Conservation (phyloP, 73 alveolate species). For the Effrenium voratum region DNA sequence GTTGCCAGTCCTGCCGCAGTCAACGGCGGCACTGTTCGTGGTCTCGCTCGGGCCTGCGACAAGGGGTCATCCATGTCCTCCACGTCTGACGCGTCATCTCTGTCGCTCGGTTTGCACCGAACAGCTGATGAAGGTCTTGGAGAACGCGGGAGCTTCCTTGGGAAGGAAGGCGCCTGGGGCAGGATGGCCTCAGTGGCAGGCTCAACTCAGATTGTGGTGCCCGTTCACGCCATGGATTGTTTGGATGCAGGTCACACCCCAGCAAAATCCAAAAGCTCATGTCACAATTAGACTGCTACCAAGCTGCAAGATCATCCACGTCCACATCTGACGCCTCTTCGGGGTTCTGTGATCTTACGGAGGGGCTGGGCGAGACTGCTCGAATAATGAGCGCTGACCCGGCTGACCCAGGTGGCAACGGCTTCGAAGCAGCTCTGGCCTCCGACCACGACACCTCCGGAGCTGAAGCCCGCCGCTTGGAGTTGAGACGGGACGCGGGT, state of each 20-base stretch:
- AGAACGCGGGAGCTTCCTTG: conserved; percentile 16
- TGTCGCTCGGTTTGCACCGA: neutral
- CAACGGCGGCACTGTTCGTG: conserved; percentile 66
- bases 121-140: neutral
- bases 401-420: conserved; percentile 23
- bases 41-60: conserved; percentile 36
- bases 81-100: neutral
- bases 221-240: too few relatives aligned
- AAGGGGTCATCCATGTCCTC: conserved; percentile 24
- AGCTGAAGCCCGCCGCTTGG: conserved; percentile 42
- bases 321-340: too few relatives aligned
- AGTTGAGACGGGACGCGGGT: too few relatives aligned
- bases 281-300: neutral
- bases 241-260: too few relatives aligned
- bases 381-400: neutral
- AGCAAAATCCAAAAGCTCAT: too few relatives aligned
- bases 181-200: neutral
- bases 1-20: too few relatives aligned
- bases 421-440: neutral
- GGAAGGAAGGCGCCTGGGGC: conserved; percentile 22
- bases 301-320: neutral
- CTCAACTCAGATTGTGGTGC: too few relatives aligned
- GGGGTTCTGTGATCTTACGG: neutral
- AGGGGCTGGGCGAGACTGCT: neutral
- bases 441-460: conserved; percentile 28